Evolutionary conservation across 2,329 filamentous ascomycete species (phyloP), one percentile per base, ranked within the genome.

Genomic region (Beauveria rudraprayagi): DNA sequence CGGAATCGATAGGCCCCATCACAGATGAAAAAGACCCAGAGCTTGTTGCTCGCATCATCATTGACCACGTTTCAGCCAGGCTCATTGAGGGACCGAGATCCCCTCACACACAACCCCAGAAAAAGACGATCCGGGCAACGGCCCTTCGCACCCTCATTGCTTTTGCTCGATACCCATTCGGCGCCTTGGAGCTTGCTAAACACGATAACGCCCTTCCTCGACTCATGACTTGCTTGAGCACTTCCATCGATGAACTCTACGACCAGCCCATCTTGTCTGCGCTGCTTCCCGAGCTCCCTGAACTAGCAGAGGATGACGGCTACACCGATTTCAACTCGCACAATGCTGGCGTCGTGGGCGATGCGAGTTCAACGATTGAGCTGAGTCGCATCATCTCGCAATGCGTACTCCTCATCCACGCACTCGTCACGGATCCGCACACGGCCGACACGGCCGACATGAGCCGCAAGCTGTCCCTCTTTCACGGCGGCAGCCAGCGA

Each of bases 401-500:
- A 55, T 76, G 76, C 8, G 76, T 82, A 22, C 68, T 77, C 2
- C 68, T 85, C 24, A 73, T 85, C 10, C 82, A 85, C 65, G 76
- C 71, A 10, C 75, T 85, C 1, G 74, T 83, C 30, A 85, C 79
- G 2, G 75, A 79, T 48, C 75, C 78, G 0, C 64, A 70, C 11
- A 82, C 79, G 2, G 73, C 77, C 0, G 71, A 77, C 51, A 65
- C 74, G 6, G 76, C 76, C 22, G 83, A 93, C 65, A 83, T 95
- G 64, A 82, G 85, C 54, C 80, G 83, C 54, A 95, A 93, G 71
- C 78, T 96, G 5, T 80, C 82, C 0, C 82, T 83, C 9, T 83
- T 90, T 0, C 80, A 84, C 5, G 90, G 91, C 3, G 90, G 87
- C 0, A 83, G 85, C 56, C 91, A 96, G 69, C 91, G 92, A 57